Base-by-base conservation (phyloP, 108 stramenopile genomes). In the Conticribra weissflogii region DNA sequence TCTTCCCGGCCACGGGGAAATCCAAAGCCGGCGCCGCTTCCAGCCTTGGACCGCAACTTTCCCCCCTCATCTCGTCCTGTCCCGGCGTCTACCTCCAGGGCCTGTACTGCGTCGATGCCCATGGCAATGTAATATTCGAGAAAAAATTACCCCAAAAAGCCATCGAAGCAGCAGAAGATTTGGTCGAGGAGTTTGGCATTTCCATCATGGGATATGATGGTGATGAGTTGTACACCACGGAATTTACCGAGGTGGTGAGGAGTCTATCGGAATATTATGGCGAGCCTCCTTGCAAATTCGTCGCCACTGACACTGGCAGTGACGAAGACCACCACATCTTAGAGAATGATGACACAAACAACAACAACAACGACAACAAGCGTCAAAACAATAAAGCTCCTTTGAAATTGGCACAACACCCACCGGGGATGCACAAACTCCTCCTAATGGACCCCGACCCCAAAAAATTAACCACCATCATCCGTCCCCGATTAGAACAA, bases 1-100 rank as follows among this genome's bases (percentile, higher is more conserved):
- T 94, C 67, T 92, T 96, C 67, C 87, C 88, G 2, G 96, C 96
- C 7, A 96, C 96, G 7, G 96, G 96, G 2, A 96, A 96, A 62
- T 82, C 92, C 22, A 66, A 91, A 23, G 63, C 50, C 34, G 96
- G 96, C 25, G 93, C 92, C 21, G 34, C 87, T 59, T 63, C 73
- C 51, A 87, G 85, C 54, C 66, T 96, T 44, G 85, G 85, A 19
- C 36, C 63, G 21, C 59, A 53, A 4, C 36, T 85, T 30, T 79
- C 70, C 12, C 57, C 76, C 14, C 52, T 79, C 1, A 48, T 83
- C 0, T 19, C 48, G 7, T 18, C 77, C 29, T 67, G 58, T 48
- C 81, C 81, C 0, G 81, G 81, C 29, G 81, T 81, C 0, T 81
- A 78, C 57, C 74, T 86, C 0, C 96, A 97, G 62, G 97, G 97